Conservation (phyloP, 2,329 filamentous ascomycete genomes). For the Claviceps paspali region DNA sequence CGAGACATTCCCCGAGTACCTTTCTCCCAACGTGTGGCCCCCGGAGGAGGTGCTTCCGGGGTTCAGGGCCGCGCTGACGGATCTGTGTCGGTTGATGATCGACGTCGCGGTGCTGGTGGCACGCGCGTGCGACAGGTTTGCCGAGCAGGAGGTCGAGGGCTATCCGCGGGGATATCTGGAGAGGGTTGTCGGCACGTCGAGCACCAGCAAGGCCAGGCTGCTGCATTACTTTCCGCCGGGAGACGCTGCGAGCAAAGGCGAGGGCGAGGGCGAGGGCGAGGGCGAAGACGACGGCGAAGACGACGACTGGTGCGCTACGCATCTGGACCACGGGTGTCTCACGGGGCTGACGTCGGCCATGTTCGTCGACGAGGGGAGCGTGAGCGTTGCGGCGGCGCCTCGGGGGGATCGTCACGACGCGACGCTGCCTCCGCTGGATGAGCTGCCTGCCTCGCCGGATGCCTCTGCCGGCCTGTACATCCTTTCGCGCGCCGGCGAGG, state of each 20-base stretch:
- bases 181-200: conserved; percentile 69
- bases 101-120: conserved; percentile 82
- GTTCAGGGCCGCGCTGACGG: conserved; percentile 58
- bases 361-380: conserved; percentile 76
- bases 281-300: conserved; percentile 30
- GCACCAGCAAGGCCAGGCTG: conserved; percentile 78
- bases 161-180: conserved; percentile 73
- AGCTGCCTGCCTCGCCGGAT: conserved; percentile 65
- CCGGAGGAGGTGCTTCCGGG: conserved; percentile 50
- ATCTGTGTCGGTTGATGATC: conserved; percentile 71
- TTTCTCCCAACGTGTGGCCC: conserved; percentile 84
- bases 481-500: conserved; percentile 63
- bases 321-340: conserved; percentile 83
- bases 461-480: conserved; percentile 85
- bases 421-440: conserved; percentile 39
- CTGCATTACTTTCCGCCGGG: conserved; percentile 81
- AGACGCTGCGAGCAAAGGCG: conserved; percentile 3
- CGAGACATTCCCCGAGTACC: conserved; percentile 69
- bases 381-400: no score
- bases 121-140: conserved; percentile 77
- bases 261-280: neutral
- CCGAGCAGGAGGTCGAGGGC: conserved; percentile 57
- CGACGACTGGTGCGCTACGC: conserved; percentile 89
- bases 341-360: conserved; percentile 90
- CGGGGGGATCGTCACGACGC: no score